A percentile compares a stretch with the other conserved stretches of the same genome.
Conservation (phyloP, 2,329 filamentous ascomycete genomes). For the Ophiostoma novo-ulmi region DNA sequence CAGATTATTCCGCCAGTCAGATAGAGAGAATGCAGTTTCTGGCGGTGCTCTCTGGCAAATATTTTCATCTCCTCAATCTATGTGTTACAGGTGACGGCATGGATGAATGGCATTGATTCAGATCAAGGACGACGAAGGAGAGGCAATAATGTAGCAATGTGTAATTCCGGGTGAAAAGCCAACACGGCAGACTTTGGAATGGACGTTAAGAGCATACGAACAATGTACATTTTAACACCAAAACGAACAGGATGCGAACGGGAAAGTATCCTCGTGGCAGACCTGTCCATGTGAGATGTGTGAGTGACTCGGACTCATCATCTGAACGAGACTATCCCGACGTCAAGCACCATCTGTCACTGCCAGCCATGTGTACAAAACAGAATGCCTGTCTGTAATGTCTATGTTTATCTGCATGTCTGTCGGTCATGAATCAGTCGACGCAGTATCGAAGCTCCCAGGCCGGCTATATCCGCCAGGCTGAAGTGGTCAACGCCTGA, state of each 20-base stretch:
- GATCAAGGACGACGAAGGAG: neutral
- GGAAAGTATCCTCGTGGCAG: no score
- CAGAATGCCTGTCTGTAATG: neutral
- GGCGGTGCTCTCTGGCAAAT: neutral
- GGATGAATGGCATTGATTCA: neutral
- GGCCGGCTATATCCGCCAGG: neutral
- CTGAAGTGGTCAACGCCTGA: neutral
- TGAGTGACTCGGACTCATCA: neutral
- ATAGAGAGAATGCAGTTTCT: neutral
- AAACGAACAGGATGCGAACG: neutral
- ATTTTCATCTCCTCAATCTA: neutral
- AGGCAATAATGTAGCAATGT: neutral
- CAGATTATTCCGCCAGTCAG: neutral
- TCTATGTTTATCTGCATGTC: neutral
- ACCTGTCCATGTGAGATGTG: neutral
- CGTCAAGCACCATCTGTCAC: neutral
- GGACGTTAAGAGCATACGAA: no score
- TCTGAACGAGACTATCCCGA: neutral
- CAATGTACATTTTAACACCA: no score
- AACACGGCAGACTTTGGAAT: neutral
- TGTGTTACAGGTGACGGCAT: neutral
- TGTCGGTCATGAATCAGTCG: neutral
- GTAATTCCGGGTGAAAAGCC: neutral
- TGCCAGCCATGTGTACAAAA: neutral
- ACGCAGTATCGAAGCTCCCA: neutral